Evolutionary conservation across 352 stramenopile species (phyloP).

Genomic region (Phytophthora uliginosa): DNA sequence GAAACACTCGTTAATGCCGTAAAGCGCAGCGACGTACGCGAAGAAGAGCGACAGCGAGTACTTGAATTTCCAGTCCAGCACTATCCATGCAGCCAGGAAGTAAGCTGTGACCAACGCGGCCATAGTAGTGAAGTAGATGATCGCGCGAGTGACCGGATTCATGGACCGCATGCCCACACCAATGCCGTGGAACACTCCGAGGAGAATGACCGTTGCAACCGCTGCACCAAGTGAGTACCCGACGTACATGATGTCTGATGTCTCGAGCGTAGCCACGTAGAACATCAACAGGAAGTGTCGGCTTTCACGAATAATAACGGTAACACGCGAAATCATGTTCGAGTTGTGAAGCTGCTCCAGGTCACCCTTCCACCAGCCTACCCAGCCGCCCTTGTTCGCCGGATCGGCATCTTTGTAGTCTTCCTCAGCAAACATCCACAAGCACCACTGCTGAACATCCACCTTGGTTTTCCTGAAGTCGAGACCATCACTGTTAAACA

Average conservation of each 20-base stretch:
- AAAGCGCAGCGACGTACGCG: conserved; percentile 68
- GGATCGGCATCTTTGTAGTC: conserved; percentile 72
- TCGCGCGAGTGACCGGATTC: conserved; percentile 51
- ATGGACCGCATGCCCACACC: conserved; percentile 59
- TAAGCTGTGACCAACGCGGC: conserved; percentile 45
- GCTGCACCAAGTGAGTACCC: conserved; percentile 57
- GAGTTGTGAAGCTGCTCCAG: conserved; percentile 69
- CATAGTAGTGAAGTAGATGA: conserved; percentile 54
- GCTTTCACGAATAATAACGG: conserved; percentile 75
- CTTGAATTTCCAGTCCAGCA: conserved; percentile 49
- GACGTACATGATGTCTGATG: conserved; percentile 59
- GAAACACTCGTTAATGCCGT: conserved; percentile 81
- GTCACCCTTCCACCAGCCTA: conserved; percentile 80
- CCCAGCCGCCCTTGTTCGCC: conserved; percentile 76
- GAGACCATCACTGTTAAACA: conserved; percentile 87
- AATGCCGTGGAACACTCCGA: conserved; percentile 56
- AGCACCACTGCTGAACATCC: conserved; percentile 66
- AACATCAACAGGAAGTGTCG: conserved; percentile 84
- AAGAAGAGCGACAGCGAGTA: conserved; percentile 71
- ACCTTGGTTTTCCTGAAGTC: conserved; percentile 84
- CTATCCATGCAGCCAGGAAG: conserved; percentile 57
- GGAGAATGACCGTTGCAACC: conserved; percentile 57
- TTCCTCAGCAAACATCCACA: conserved; percentile 80
- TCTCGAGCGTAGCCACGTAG: conserved; percentile 72
- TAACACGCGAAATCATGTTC: conserved; percentile 75